A percentile compares a stretch with the other conserved stretches of the same genome.
These are phyloP conservation scores for Coemansia furcata DNA, from an alignment of 192 early-diverging fungal genomes.

Conservation along the genomic window DNA sequence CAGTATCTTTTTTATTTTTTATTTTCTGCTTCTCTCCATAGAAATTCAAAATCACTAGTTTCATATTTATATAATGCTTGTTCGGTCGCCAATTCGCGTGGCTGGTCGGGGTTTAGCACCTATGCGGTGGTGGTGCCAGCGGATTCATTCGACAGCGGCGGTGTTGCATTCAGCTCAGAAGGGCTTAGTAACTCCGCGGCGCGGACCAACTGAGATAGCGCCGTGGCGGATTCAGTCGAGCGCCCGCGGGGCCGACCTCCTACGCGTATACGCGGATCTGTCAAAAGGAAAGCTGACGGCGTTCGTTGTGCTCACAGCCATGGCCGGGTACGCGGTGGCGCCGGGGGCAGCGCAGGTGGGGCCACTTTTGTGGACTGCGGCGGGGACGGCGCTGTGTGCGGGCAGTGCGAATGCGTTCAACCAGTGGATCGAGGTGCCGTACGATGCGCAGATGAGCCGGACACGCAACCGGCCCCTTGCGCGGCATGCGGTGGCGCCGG, in stretches of 20 bases:
- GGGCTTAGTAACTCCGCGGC: background rate
- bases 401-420: slow-evolving; percentile 91
- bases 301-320: slow-evolving; percentile 88
- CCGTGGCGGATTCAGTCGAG: slow-evolving; percentile 32
- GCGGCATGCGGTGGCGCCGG: slow-evolving; percentile 68
- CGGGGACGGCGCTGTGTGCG: slow-evolving; percentile 85
- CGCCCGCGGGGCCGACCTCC: slow-evolving; percentile 4
- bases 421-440: slow-evolving; percentile 94
- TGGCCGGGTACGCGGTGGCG: slow-evolving; percentile 93
- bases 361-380: slow-evolving; percentile 76
- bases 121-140: background rate
- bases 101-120: background rate
- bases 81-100: background rate
- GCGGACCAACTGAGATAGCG: background rate
- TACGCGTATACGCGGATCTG: slow-evolving; percentile 67
- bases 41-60: background rate
- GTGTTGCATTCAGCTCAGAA: background rate
- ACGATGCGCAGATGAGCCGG: slow-evolving; percentile 96
- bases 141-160: background rate
- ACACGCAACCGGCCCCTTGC: slow-evolving; percentile 87
- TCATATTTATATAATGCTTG: no score
- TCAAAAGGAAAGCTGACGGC: slow-evolving; percentile 84
- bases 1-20: background rate
- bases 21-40: background rate
- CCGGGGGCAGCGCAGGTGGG: slow-evolving; percentile 61